phyloP scores from a whole-genome alignment of 805 yeast species.

The Saccharomycopsis lassenensis region DNA sequence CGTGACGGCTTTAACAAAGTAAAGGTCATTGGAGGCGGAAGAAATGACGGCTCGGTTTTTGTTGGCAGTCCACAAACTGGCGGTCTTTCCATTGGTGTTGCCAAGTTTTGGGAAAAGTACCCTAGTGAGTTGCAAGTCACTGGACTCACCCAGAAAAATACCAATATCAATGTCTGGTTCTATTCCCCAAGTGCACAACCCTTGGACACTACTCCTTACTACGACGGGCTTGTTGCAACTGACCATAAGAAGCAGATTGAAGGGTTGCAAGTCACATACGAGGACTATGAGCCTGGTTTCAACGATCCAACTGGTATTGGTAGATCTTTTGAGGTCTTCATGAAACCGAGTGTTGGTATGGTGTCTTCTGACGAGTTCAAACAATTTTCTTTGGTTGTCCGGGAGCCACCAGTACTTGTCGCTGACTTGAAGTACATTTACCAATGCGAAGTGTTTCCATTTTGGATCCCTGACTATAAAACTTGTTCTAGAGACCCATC shows the following conservation, averaged over 20 bases:
- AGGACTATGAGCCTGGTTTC: slow-evolving; percentile 15
- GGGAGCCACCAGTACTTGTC: not conserved
- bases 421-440: slow-evolving; percentile 4
- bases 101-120: slow-evolving; percentile 16
- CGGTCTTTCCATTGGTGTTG: too few relatives aligned
- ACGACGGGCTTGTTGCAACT: slow-evolving; percentile 4
- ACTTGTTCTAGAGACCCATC: not conserved
- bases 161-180: slow-evolving; percentile 3
- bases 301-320: slow-evolving; percentile 2
- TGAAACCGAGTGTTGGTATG: too few relatives aligned
- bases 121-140: slow-evolving; percentile 4
- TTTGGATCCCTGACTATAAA: slow-evolving; percentile 9
- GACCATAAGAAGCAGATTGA: slow-evolving; percentile 4
- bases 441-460: slow-evolving; percentile 1
- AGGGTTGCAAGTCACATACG: slow-evolving; percentile 8
- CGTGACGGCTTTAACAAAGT: too few relatives aligned
- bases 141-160: not conserved
- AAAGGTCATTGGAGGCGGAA: too few relatives aligned
- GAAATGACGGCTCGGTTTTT: too few relatives aligned
- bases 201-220: slow-evolving; percentile 1
- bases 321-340: slow-evolving; percentile 5
- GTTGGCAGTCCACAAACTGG: too few relatives aligned
- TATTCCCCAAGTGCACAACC: slow-evolving; percentile 12
- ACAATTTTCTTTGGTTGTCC: too few relatives aligned
- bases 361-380: too few relatives aligned